Conservation (phyloP, 192 early-diverging fungal species). For the Cetraspora pellucida region DNA sequence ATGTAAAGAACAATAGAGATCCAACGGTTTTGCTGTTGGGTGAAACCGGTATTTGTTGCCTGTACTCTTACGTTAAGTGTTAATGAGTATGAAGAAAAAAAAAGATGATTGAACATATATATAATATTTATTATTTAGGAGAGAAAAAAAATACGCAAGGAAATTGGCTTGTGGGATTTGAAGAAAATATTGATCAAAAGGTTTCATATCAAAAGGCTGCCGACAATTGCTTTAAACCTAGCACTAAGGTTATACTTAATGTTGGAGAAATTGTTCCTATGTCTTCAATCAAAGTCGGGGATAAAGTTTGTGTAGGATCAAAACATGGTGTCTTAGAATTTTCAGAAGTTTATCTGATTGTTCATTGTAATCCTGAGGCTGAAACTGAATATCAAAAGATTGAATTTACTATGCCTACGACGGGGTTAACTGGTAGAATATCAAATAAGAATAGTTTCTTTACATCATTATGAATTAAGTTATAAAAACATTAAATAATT, state of each 20-base stretch:
- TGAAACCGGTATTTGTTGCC: too few relatives aligned
- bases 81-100: too few relatives aligned
- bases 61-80: too few relatives aligned
- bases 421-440: neutral
- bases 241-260: neutral
- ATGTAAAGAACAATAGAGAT: too few relatives aligned
- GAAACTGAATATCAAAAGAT: conserved; percentile 4
- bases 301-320: neutral
- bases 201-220: neutral
- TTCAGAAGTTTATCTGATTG: conserved; percentile 21
- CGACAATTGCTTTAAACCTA: neutral
- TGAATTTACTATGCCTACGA: neutral
- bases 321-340: neutral
- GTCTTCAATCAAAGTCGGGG: neutral
- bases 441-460: neutral
- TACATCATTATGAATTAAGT: neutral
- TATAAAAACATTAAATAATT: neutral
- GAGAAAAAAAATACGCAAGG: too few relatives aligned
- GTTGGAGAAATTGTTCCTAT: neutral
- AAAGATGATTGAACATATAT: too few relatives aligned
- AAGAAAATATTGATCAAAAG: neutral
- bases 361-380: neutral
- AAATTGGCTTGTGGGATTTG: too few relatives aligned
- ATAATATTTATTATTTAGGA: too few relatives aligned
- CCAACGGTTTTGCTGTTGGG: too few relatives aligned